Evolutionary conservation across 1,284 basidiomycete genomes (phyloP).

Genomic region (Phellinidium pouzarii): DNA sequence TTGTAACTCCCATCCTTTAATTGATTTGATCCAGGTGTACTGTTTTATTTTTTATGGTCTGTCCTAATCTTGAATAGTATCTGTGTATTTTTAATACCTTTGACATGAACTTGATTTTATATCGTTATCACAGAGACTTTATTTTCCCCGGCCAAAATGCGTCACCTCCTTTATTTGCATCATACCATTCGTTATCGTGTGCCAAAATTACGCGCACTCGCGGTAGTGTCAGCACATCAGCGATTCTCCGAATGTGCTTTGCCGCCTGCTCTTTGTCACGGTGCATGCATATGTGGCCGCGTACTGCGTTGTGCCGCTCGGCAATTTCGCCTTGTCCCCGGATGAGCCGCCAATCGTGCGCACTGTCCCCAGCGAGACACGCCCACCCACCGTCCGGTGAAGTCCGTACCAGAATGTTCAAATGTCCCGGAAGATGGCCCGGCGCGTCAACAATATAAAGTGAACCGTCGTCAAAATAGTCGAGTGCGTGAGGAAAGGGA

Average conservation of each 20-base stretch:
- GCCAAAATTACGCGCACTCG: constrained; percentile 43
- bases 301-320: constrained; percentile 21
- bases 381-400: constrained; percentile 49
- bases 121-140: constrained; percentile 1
- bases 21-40: not conserved
- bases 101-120: not conserved
- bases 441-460: constrained; percentile 50
- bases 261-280: constrained; percentile 35
- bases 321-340: constrained; percentile 40
- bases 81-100: not conserved
- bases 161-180: constrained; percentile 33
- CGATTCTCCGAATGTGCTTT: constrained; percentile 37
- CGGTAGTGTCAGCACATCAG: constrained; percentile 31
- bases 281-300: constrained; percentile 34
- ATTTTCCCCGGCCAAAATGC: constrained; percentile 38
- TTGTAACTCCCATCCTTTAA: not conserved
- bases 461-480: constrained; percentile 52
- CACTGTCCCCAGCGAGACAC: constrained; percentile 48
- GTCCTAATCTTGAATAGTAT: constrained; percentile 1
- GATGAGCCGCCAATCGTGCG: constrained; percentile 47
- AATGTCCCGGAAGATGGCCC: constrained; percentile 47
- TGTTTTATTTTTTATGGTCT: constrained; percentile 1
- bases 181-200: constrained; percentile 48
- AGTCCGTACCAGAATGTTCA: constrained; percentile 49
- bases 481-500: constrained; percentile 44